phyloP scores from a whole-genome alignment of 106 monocot species.

The Vanilla planifolia region DNA sequence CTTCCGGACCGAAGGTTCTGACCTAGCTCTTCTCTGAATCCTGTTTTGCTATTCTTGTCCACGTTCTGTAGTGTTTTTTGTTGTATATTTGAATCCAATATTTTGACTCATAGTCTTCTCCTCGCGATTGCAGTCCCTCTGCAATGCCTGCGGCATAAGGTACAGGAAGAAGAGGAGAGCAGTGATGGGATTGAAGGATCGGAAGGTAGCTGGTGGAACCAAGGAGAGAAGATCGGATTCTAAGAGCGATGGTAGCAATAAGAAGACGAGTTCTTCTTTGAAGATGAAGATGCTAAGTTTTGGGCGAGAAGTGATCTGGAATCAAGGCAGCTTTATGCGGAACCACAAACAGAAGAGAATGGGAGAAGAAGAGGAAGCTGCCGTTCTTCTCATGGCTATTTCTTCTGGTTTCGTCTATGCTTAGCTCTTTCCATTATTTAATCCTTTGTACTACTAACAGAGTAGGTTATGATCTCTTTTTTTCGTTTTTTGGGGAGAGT shows the following conservation, averaged over 20 bases:
- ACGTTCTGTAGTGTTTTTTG: not conserved
- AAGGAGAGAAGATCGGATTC: not conserved
- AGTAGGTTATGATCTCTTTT: not conserved
- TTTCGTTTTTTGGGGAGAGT: too few species aligned
- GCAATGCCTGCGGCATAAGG: slow-evolving; percentile 26
- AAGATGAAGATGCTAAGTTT: slow-evolving; percentile 15
- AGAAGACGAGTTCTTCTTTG: not conserved
- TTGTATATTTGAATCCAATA: not conserved
- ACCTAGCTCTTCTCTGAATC: not conserved
- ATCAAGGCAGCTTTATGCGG: not conserved
- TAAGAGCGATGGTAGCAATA: not conserved
- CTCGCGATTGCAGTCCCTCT: slow-evolving; percentile 12
- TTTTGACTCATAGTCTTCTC: not conserved
- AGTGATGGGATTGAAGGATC: slow-evolving; percentile 8
- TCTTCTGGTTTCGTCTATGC: slow-evolving; percentile 22
- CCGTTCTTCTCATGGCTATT: slow-evolving; percentile 20
- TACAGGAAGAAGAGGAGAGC: slow-evolving; percentile 26
- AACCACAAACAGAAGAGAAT: slow-evolving; percentile 11
- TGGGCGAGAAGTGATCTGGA: slow-evolving; percentile 4
- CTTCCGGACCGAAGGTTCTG: slow-evolving; percentile 18
- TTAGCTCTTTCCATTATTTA: not conserved
- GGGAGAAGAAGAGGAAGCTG: slow-evolving; percentile 20
- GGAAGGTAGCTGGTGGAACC: not conserved
- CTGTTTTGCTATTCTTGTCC: not conserved
- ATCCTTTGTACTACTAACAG: not conserved